Conservation (phyloP, 2,329 filamentous ascomycete species). For the Aureobasidium lini region DNA sequence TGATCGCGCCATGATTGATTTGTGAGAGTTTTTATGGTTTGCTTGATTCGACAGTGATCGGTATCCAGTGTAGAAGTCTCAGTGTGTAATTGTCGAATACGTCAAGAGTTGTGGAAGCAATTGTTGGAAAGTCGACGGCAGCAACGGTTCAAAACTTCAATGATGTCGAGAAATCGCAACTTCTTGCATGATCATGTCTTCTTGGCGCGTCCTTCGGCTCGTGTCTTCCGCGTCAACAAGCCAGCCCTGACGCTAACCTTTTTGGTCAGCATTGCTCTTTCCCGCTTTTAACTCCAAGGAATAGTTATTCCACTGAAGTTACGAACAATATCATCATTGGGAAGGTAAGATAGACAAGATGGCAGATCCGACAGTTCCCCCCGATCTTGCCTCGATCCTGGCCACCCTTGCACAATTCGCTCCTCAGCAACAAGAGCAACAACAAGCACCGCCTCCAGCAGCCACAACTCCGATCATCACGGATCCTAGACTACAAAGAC, state of each 20-base stretch:
- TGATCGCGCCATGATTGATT: constrained; percentile 50
- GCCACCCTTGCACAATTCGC: constrained; percentile 26
- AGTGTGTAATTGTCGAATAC: not conserved
- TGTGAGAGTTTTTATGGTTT: not conserved
- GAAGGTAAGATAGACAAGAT: constrained; percentile 18
- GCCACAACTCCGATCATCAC: not conserved
- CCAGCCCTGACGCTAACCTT: constrained; percentile 4
- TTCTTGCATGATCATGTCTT: constrained; percentile 1
- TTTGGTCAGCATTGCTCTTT: not conserved
- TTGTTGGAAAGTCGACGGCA: not conserved
- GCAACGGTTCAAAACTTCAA: constrained; percentile 6
- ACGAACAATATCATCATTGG: not conserved
- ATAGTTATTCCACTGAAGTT: not conserved
- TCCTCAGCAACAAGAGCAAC: constrained; percentile 8
- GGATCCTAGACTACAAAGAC: constrained; percentile 16
- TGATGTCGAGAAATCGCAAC: constrained; percentile 10
- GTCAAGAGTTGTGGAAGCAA: not conserved
- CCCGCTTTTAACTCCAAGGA: not conserved
- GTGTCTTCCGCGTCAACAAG: not conserved
- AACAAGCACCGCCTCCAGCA: not conserved
- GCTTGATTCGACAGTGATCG: not conserved
- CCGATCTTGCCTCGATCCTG: constrained; percentile 28
- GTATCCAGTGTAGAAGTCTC: not conserved
- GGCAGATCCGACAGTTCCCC: constrained; percentile 21
- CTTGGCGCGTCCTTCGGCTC: constrained; percentile 3